These are phyloP conservation scores for Aurifilum marmelostoma DNA, from an alignment of 2,329 filamentous ascomycete species.

Conservation along the genomic window DNA sequence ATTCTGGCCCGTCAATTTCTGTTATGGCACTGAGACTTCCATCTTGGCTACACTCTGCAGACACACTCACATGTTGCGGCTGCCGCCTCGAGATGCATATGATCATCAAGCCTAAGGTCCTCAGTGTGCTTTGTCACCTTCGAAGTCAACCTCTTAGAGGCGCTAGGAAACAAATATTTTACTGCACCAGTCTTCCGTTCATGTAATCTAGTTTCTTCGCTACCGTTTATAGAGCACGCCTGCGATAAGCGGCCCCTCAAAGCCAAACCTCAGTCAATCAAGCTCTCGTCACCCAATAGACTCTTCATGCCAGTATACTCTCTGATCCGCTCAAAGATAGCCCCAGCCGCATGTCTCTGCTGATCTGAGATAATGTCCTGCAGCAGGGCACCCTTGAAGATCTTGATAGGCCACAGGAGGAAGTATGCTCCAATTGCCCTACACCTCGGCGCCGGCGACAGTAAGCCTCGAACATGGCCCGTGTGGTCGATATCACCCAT, in stretches of 20 bases:
- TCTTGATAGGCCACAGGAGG: constrained; percentile 44
- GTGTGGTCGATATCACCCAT: constrained; percentile 41
- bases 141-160: too few relatives aligned
- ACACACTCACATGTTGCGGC: background rate
- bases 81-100: too few relatives aligned
- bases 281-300: constrained; percentile 36
- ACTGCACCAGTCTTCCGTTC: background rate
- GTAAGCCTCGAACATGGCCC: constrained; percentile 29
- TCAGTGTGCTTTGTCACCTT: background rate
- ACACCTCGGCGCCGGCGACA: constrained; percentile 33
- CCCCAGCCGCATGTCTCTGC: constrained; percentile 37
- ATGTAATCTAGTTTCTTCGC: background rate
- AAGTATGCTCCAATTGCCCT: constrained; percentile 43
- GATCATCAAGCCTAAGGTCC: background rate
- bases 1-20: too few relatives aligned
- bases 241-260: background rate
- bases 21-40: background rate
- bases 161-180: too few relatives aligned
- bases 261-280: background rate
- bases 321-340: constrained; percentile 43
- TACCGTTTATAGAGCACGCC: too few relatives aligned
- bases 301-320: constrained; percentile 45
- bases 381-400: constrained; percentile 35
- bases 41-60: background rate
- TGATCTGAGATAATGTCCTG: constrained; percentile 31